phyloP scores from a whole-genome alignment of 805 yeast genomes.

The Candida railenensis region DNA sequence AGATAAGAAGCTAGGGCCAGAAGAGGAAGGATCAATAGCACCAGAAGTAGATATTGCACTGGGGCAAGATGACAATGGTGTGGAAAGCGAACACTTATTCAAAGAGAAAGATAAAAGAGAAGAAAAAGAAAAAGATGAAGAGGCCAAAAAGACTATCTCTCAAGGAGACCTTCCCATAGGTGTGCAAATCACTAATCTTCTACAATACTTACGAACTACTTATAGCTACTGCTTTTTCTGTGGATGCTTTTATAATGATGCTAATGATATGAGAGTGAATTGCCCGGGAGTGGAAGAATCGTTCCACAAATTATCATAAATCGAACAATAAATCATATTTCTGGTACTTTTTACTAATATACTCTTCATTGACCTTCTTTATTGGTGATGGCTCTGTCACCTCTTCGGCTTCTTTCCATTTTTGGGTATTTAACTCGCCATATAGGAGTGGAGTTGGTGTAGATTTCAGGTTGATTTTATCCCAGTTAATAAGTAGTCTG shows the following conservation, averaged over 20 bases:
- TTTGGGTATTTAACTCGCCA: not conserved
- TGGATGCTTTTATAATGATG: conserved; percentile 38
- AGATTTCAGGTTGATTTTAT: conserved; percentile 14
- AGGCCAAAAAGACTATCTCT: conserved; percentile 5
- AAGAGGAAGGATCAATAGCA: not conserved
- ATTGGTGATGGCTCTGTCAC: conserved; percentile 16
- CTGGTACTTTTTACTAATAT: conserved; percentile 12
- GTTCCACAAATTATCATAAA: conserved; percentile 31
- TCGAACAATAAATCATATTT: not conserved
- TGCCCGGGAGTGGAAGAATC: conserved; percentile 52
- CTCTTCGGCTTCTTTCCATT: conserved; percentile 6
- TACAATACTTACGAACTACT: conserved; percentile 36
- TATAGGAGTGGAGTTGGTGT: not conserved
- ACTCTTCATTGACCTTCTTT: conserved; percentile 15
- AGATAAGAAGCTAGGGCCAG: not conserved
- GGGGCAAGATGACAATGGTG: conserved; percentile 11
- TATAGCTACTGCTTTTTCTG: conserved; percentile 52
- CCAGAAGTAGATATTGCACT: no score
- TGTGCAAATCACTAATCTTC: conserved; percentile 16
- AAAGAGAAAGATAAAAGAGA: conserved; percentile 7
- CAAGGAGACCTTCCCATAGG: not conserved
- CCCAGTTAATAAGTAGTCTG: conserved; percentile 32
- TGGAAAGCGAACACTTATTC: not conserved
- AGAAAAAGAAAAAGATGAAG: conserved; percentile 25
- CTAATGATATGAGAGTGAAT: conserved; percentile 33